phyloP scores from a whole-genome alignment of 2,329 filamentous ascomycete species.

The Apiospora koreana region DNA sequence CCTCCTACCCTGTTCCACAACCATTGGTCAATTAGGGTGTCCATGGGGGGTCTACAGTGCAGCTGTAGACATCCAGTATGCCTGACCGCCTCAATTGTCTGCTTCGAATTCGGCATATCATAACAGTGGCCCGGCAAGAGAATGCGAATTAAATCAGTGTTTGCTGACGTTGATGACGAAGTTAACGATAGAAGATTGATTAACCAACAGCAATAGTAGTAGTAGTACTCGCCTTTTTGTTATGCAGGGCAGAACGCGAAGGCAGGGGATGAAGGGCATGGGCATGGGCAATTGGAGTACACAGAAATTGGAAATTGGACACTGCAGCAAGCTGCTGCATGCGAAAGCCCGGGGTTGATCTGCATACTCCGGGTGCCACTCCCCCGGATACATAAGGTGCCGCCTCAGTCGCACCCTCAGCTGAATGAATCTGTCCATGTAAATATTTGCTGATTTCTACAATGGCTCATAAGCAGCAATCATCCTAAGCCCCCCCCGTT shows the following conservation, averaged over 20 bases:
- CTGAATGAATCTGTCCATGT: neutral
- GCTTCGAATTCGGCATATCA: too few species aligned
- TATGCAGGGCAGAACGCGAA: neutral
- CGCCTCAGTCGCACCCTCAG: neutral
- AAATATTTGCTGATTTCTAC: neutral
- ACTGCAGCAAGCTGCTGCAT: conserved; percentile 3
- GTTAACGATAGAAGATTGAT: neutral
- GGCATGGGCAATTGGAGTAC: neutral
- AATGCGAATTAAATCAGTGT: neutral
- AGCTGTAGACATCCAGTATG: too few species aligned
- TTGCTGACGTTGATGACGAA: neutral
- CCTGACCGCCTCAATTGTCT: too few species aligned
- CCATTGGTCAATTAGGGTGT: neutral
- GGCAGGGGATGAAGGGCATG: neutral
- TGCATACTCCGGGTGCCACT: neutral
- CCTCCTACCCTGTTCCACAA: neutral
- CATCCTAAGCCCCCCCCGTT: neutral
- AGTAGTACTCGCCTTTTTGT: too few species aligned
- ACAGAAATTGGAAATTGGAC: neutral
- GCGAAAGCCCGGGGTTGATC: neutral
- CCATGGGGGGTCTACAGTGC: neutral
- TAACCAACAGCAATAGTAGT: too few species aligned
- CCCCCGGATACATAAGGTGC: conserved; percentile 1
- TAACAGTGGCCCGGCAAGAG: neutral
- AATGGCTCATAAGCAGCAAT: neutral